Base-by-base conservation (phyloP, 441 rosid genomes). In the Populus hybrid region DNA sequence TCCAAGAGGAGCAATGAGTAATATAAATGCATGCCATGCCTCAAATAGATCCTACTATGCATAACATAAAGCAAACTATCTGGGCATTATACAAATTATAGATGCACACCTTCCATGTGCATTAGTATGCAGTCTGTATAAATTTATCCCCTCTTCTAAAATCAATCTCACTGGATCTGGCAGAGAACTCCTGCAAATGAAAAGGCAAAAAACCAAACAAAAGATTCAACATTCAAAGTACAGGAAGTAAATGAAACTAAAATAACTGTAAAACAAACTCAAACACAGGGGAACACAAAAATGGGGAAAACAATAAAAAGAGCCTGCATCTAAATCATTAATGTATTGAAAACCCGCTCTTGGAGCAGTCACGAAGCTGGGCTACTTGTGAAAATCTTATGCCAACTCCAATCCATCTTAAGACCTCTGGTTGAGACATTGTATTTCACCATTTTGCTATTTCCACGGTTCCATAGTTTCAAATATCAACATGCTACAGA, bases 61-160 rank as follows among this genome's bases (percentile, higher is more conserved):
- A 70, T 32, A 72, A 70, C 54, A 28, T 40, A 26, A 75, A 35
- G 21, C 32, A 21, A 16, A 54, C n/a, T 54, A 54, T 5, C n/a
- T 54, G 61, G 21, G 76, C 57, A 76, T 32, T 10, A 21, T 70
- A 38, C 57, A 70, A 18, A 34, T 24, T 11, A 40, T 38, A 76
- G 73, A 2, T 74, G 79, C 86, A 34, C 61, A 94, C 98, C 98
- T 94, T 85, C 98, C 97, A 86, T 96, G 97, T 82, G 86, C 87
- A 65, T 61, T 78, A 1, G 86, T 82, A 79, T 96, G 98, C 82
- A 94, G 93, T 75, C 81, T 82, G 91, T 90, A 94, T 69, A 94
- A 81, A 80, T 78, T 87, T 72, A 93, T 86, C 73, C 99, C 99
- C 88, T 96, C 97, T 81, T 93, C 97, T 84, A 96, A 69, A 81